These are phyloP conservation scores for Daldinia childiae DNA, from an alignment of 495 filamentous ascomycete species.

Conservation along the genomic window DNA sequence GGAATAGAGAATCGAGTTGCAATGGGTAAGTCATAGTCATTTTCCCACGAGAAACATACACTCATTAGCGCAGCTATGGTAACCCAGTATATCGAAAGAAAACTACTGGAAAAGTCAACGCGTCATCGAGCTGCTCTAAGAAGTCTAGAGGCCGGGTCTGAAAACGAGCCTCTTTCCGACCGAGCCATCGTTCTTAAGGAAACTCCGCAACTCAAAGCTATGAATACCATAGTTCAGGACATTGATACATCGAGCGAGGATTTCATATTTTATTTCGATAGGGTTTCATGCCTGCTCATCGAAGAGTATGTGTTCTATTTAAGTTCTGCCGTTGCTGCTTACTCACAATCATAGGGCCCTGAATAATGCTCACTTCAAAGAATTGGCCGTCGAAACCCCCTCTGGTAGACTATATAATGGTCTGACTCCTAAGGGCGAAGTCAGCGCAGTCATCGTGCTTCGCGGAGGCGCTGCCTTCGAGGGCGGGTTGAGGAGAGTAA, in stretches of 20 bases:
- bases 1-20: constrained; percentile 94
- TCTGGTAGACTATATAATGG: constrained; percentile 72
- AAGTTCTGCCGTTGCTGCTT: background rate
- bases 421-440: constrained; percentile 68
- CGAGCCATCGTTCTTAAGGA: constrained; percentile 76
- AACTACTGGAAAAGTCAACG: constrained; percentile 83
- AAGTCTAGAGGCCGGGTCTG: constrained; percentile 72
- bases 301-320: constrained; percentile 67
- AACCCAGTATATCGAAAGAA: constrained; percentile 84
- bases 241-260: constrained; percentile 83
- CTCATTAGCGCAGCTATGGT: constrained; percentile 77
- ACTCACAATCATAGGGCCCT: constrained; percentile 65
- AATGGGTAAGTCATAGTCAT: constrained; percentile 67
- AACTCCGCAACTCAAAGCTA: constrained; percentile 80
- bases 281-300: constrained; percentile 81
- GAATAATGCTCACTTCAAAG: constrained; percentile 73
- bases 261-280: constrained; percentile 97
- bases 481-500: constrained; percentile 83
- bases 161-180: constrained; percentile 74
- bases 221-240: constrained; percentile 90
- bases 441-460: constrained; percentile 88
- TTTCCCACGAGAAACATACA: constrained; percentile 3
- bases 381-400: constrained; percentile 72
- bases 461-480: constrained; percentile 89
- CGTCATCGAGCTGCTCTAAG: constrained; percentile 80